Evolutionary conservation across 306 rosid genomes (phyloP).

Genomic region (Ormosia semicastrata): DNA sequence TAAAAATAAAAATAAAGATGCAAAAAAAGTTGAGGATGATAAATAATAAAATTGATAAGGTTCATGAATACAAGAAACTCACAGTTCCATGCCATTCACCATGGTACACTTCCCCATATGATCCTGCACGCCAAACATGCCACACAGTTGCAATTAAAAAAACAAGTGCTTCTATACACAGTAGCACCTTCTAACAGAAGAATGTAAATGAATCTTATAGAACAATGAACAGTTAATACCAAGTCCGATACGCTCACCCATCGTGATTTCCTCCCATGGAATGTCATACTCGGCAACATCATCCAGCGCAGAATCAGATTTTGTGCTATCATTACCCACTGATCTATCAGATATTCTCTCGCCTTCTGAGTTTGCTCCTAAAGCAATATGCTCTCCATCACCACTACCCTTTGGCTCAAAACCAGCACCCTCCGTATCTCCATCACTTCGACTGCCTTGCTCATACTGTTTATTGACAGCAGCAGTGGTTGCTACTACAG

Average conservation of each 20-base stretch:
- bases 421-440: constrained; percentile 58
- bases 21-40: background rate
- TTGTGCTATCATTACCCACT: constrained; percentile 68
- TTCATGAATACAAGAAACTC: constrained; percentile 46
- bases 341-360: constrained; percentile 81
- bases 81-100: constrained; percentile 99
- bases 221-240: constrained; percentile 58
- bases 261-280: constrained; percentile 85
- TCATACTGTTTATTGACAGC: constrained; percentile 89
- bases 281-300: constrained; percentile 95
- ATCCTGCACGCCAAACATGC: constrained; percentile 62
- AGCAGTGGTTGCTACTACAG: constrained; percentile 95
- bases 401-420: constrained; percentile 59
- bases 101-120: constrained; percentile 94
- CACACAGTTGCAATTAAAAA: constrained; percentile 19
- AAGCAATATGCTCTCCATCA: constrained; percentile 53
- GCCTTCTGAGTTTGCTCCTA: constrained; percentile 60
- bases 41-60: constrained; percentile 5
- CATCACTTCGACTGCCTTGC: constrained; percentile 65
- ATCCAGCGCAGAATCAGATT: constrained; percentile 77
- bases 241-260: constrained; percentile 98
- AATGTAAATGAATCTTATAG: constrained; percentile 26
- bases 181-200: constrained; percentile 16
- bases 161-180: constrained; percentile 10
- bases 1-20: constrained; percentile 2